Evolutionary conservation across 306 rosid genomes (phyloP).

Genomic region (Citrullus colocynthis): DNA sequence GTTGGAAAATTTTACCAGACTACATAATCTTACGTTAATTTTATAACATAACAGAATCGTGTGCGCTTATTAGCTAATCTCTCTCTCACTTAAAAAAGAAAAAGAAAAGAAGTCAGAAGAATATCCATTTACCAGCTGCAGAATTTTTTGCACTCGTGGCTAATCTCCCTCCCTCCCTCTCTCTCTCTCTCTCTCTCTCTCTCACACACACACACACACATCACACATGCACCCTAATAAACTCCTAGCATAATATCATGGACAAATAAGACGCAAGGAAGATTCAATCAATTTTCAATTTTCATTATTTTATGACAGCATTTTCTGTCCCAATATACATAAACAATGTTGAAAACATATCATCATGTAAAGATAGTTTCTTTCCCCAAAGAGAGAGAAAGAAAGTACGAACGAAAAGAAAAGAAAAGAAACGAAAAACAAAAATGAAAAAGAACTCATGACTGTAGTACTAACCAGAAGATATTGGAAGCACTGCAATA

Average conservation of each 20-base stretch:
- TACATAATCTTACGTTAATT: background rate
- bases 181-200: too few species aligned
- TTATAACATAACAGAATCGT: background rate
- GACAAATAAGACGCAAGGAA: background rate
- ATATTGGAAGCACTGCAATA: constrained; percentile 88
- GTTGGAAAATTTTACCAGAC: background rate
- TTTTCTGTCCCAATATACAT: background rate
- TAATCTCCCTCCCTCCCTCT: background rate
- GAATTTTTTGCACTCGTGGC: background rate
- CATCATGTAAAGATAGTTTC: background rate
- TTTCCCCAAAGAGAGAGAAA: background rate
- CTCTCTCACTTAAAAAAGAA: background rate
- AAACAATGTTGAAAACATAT: background rate
- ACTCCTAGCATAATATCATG: background rate
- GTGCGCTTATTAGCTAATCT: background rate
- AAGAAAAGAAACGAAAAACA: background rate
- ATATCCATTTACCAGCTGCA: background rate
- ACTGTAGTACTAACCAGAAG: constrained; percentile 53
- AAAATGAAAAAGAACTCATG: background rate
- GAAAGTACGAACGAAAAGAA: too few species aligned
- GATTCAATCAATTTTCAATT: background rate
- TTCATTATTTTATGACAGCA: background rate
- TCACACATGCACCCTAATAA: background rate
- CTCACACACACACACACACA: too few species aligned
- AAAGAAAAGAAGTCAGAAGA: background rate